These are phyloP conservation scores for Annona squamosa DNA, from an alignment of 164 flowering plant species.

Conservation along the genomic window DNA sequence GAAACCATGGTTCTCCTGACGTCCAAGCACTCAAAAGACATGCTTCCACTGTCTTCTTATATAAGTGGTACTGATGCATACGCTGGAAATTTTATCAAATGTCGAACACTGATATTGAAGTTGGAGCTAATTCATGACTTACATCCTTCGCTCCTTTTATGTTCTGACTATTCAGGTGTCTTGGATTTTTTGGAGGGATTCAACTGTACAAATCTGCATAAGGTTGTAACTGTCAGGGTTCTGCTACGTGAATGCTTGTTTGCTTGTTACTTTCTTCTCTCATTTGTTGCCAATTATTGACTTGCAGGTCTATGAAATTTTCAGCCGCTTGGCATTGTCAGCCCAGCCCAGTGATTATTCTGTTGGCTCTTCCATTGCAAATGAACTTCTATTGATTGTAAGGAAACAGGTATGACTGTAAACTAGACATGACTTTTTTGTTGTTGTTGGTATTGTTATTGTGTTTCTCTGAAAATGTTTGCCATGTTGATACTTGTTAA, in stretches of 20 bases:
- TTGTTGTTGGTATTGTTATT: not conserved
- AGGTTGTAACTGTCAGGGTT: slow-evolving; percentile 23
- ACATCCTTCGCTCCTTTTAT: not conserved
- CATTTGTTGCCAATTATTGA: not conserved
- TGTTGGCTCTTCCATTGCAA: slow-evolving; percentile 50
- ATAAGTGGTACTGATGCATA: slow-evolving; percentile 46
- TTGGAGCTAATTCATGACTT: slow-evolving; percentile 2
- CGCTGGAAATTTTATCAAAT: not conserved
- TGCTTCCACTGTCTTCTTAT: slow-evolving; percentile 53
- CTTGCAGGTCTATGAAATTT: slow-evolving; percentile 70
- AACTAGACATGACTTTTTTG: not conserved
- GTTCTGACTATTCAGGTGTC: slow-evolving; percentile 36
- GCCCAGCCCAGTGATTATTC: slow-evolving; percentile 37
- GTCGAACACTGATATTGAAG: not conserved
- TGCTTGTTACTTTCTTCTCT: not conserved
- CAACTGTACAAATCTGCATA: slow-evolving; percentile 50
- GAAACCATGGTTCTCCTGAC: slow-evolving; percentile 57
- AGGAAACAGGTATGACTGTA: slow-evolving; percentile 60
- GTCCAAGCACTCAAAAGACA: slow-evolving; percentile 43
- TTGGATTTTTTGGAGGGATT: slow-evolving; percentile 83
- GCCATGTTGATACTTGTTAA: not conserved
- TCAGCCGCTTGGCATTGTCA: slow-evolving; percentile 54
- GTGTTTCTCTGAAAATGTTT: not conserved
- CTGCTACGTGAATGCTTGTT: not conserved
- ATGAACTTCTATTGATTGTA: slow-evolving; percentile 75